Conservation (phyloP, 495 filamentous ascomycete species). For the Aspergillus avenaceus region DNA sequence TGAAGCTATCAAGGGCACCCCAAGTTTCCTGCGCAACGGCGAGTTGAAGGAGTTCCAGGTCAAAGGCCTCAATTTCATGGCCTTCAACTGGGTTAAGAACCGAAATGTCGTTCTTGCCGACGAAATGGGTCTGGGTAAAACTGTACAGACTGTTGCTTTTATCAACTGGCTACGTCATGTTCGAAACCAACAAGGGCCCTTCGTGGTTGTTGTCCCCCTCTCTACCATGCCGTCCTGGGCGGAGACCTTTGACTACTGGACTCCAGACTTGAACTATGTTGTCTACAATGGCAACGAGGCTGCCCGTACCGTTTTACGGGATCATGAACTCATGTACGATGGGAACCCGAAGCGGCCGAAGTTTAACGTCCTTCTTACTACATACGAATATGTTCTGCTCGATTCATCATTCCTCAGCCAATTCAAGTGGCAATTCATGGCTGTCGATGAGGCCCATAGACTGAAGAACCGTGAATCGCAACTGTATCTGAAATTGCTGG, state of each 20-base stretch:
- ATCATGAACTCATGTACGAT: conserved; percentile 83
- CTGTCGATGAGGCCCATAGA: conserved; percentile 93
- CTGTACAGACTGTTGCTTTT: conserved; percentile 94
- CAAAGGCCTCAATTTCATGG: conserved; percentile 88
- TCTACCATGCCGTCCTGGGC: conserved; percentile 97
- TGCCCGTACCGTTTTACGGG: conserved; percentile 74
- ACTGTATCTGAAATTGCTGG: conserved; percentile 77
- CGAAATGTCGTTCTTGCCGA: conserved; percentile 96
- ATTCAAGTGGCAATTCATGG: conserved; percentile 96
- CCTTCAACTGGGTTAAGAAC: conserved; percentile 85
- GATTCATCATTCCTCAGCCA: conserved; percentile 74
- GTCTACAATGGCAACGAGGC: conserved; percentile 87
- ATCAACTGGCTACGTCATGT: conserved; percentile 97
- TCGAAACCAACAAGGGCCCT: conserved; percentile 84
- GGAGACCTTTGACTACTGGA: conserved; percentile 95
- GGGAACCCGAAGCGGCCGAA: conserved; percentile 79
- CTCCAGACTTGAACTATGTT: conserved; percentile 94
- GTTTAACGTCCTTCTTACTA: conserved; percentile 93
- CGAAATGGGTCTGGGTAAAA: conserved; percentile 98
- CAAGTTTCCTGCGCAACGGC: conserved; percentile 78
- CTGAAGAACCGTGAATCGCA: conserved; percentile 95
- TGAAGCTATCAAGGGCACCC: conserved; percentile 71
- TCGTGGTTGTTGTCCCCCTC: conserved; percentile 90
- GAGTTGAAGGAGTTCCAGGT: conserved; percentile 91
- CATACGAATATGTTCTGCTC: conserved; percentile 87